Evolutionary conservation across 2,329 filamentous ascomycete species (phyloP).

Genomic region (Aspergillus udagawae): DNA sequence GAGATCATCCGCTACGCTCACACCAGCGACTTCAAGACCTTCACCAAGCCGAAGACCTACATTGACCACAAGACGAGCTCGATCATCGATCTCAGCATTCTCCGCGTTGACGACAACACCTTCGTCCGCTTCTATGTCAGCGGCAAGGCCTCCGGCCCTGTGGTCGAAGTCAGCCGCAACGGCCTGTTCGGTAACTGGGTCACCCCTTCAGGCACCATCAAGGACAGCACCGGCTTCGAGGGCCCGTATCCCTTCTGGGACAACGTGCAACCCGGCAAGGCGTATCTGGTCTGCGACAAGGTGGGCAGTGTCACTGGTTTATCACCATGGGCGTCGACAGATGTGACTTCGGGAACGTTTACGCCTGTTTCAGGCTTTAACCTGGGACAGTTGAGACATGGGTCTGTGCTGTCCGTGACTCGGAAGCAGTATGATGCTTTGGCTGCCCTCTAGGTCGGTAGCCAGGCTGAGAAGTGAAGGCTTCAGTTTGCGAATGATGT

Average conservation of each 20-base stretch:
- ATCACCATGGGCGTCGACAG: slow-evolving; percentile 6
- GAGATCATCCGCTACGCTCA: slow-evolving; percentile 12
- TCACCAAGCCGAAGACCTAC: slow-evolving; percentile 8
- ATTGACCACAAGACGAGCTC: slow-evolving; percentile 2
- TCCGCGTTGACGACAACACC: slow-evolving; percentile 3
- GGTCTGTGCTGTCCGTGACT: slow-evolving; percentile 8
- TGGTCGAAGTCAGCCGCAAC: slow-evolving; percentile 8
- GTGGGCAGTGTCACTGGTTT: slow-evolving; percentile 9
- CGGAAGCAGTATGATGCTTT: slow-evolving; percentile 12
- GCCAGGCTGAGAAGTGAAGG: neutral
- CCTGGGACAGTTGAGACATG: slow-evolving; percentile 10
- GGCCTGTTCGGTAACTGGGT: slow-evolving; percentile 12
- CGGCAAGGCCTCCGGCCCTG: slow-evolving; percentile 1
- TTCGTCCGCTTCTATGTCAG: slow-evolving; percentile 10
- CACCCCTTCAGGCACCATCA: neutral
- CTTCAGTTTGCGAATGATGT: too few relatives aligned
- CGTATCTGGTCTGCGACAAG: slow-evolving; percentile 8
- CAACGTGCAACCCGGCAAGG: slow-evolving; percentile 6
- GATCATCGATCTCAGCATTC: slow-evolving; percentile 10
- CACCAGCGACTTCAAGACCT: slow-evolving; percentile 13
- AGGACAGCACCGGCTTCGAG: slow-evolving; percentile 8
- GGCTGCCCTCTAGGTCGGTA: slow-evolving; percentile 32
- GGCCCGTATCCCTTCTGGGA: slow-evolving; percentile 14
- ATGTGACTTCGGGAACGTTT: slow-evolving; percentile 5
- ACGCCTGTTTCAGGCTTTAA: neutral